phyloP scores from a whole-genome alignment of 192 early-diverging fungal genomes.

The Linnemannia exigua region DNA sequence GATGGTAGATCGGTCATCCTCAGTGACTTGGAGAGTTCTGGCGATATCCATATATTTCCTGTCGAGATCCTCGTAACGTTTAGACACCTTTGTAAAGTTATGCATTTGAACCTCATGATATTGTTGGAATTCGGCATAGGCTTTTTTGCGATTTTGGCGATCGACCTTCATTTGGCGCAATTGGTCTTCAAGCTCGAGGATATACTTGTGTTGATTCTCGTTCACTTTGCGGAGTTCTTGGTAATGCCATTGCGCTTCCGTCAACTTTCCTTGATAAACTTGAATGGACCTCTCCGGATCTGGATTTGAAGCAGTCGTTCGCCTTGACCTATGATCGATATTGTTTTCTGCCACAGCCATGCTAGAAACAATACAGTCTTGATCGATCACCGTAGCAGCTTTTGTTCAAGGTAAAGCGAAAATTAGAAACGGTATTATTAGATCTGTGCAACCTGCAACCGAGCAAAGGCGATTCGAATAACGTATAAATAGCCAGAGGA shows the following conservation, averaged over 20 bases:
- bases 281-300: not conserved
- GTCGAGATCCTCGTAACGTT: conserved; percentile 6
- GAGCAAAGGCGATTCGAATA: not conserved
- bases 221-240: not conserved
- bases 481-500: not conserved
- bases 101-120: not conserved
- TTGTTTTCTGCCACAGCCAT: conserved; percentile 6
- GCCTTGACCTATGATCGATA: not conserved
- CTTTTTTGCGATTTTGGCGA: not conserved
- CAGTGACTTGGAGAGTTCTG: conserved; percentile 25
- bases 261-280: not conserved
- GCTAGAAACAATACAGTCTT: conserved; percentile 2
- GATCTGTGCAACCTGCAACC: not conserved
- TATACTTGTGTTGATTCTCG: not conserved
- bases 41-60: conserved; percentile 14
- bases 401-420: not conserved
- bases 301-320: not conserved
- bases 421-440: not conserved
- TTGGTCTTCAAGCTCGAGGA: not conserved
- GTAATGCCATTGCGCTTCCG: not conserved
- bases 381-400: not conserved
- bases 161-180: not conserved
- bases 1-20: conserved; percentile 15
- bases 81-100: not conserved
- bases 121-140: not conserved